Evolutionary conservation across 2,329 filamentous ascomycete genomes (phyloP).

Genomic region (Phaeosphaeriaceae sp.): DNA sequence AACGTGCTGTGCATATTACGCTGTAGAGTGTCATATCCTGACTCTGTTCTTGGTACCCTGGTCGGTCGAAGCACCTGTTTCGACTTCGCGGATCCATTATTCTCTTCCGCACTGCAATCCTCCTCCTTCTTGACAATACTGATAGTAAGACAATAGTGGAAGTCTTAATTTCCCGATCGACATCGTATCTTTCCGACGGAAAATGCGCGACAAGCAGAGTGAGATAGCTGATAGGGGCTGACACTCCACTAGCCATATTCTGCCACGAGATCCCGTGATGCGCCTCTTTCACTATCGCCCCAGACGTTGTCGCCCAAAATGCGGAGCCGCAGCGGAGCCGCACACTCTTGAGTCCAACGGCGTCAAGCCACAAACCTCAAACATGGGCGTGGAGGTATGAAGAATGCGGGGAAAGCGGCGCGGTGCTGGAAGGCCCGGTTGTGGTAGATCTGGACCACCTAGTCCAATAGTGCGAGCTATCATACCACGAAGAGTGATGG

Average conservation of each 20-base stretch:
- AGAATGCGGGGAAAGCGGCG: not conserved
- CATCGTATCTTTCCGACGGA: not conserved
- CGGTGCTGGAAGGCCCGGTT: not conserved
- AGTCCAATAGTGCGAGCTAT: not conserved
- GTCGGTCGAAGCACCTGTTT: not conserved
- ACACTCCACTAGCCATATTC: not conserved
- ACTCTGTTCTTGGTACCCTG: not conserved
- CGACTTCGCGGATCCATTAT: not conserved
- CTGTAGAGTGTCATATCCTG: not conserved
- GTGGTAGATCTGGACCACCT: not conserved
- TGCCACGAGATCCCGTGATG: slow-evolving; percentile 3
- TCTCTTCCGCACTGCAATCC: not conserved
- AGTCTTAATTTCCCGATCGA: not conserved
- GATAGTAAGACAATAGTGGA: not conserved
- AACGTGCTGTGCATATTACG: not conserved
- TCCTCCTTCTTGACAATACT: not conserved
- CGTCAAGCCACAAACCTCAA: not conserved
- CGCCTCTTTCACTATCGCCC: slow-evolving; percentile 1
- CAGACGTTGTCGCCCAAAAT: not conserved
- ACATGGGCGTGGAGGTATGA: not conserved
- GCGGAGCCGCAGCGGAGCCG: not conserved
- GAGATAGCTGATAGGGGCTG: not conserved
- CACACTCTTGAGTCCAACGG: not conserved
- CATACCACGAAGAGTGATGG: not conserved
- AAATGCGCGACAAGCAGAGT: not conserved